A percentile compares a stretch with the other conserved stretches of the same genome.
phyloP scores from a whole-genome alignment of 768 basidiomycete genomes.

The Mycena rosella region DNA sequence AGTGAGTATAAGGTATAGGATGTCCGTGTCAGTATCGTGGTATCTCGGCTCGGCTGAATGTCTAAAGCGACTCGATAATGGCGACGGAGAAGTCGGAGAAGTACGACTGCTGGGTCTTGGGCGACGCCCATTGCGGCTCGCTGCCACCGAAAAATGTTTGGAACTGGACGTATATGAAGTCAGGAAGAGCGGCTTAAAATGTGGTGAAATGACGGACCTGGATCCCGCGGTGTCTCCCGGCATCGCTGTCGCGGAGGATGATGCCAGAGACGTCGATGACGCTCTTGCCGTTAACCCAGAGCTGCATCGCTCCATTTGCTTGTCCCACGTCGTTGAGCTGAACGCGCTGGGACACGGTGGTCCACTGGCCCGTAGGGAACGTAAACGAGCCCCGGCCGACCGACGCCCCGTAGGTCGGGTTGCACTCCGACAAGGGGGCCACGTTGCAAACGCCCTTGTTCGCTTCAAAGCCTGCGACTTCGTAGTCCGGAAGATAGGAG shows the following conservation, averaged over 20 bases:
- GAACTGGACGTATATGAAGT: constrained; percentile 40
- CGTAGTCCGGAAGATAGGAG: constrained; percentile 73
- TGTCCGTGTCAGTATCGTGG: too few relatives aligned
- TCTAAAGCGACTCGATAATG: constrained; percentile 62
- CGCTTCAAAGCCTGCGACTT: constrained; percentile 51
- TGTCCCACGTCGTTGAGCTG: constrained; percentile 78
- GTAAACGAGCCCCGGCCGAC: constrained; percentile 78
- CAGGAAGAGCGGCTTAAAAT: not conserved
- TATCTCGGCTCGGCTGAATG: not conserved
- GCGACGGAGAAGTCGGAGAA: constrained; percentile 81
- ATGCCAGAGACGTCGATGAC: constrained; percentile 70
- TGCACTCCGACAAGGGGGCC: constrained; percentile 64
- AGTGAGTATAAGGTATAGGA: too few relatives aligned
- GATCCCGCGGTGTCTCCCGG: constrained; percentile 72
- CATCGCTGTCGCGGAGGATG: constrained; percentile 61
- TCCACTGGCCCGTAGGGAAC: constrained; percentile 76
- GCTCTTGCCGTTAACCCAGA: constrained; percentile 75
- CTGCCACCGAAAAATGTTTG: constrained; percentile 84
- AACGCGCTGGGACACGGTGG: constrained; percentile 76
- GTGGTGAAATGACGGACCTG: constrained; percentile 46
- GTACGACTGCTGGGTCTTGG: constrained; percentile 70
- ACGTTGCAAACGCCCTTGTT: constrained; percentile 66
- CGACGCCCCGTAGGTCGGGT: constrained; percentile 74
- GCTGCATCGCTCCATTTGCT: constrained; percentile 78
- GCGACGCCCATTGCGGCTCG: constrained; percentile 64